Conservation (phyloP, 2,329 filamentous ascomycete genomes). For the Aspergillus sp. region DNA sequence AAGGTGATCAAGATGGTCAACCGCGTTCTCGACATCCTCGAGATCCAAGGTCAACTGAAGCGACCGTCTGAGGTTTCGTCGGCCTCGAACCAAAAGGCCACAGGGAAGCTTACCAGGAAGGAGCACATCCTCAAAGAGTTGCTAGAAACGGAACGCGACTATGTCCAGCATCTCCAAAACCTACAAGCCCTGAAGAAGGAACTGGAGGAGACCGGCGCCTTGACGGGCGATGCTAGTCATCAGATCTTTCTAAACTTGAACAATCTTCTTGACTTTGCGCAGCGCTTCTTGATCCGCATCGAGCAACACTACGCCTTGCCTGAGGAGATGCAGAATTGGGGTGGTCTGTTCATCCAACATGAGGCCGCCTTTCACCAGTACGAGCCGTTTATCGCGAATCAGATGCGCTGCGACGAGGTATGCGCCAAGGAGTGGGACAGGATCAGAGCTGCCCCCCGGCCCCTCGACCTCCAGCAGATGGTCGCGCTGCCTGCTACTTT, state of each 20-base stretch:
- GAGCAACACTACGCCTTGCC: conserved; percentile 88
- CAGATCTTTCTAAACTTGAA: conserved; percentile 97
- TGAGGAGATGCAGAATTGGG: conserved; percentile 75
- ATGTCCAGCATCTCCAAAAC: conserved; percentile 93
- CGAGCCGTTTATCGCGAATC: conserved; percentile 94
- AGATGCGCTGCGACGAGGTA: conserved; percentile 78
- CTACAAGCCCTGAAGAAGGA: conserved; percentile 85
- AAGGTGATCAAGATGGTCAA: conserved; percentile 95
- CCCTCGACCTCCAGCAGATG: conserved; percentile 61
- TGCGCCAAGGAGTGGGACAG: conserved; percentile 81
- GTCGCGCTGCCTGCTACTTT: conserved; percentile 79
- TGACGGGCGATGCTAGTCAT: conserved; percentile 83
- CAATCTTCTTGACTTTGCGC: conserved; percentile 86
- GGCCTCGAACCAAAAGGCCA: conserved; percentile 32
- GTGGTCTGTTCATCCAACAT: conserved; percentile 75
- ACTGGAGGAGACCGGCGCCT: conserved; percentile 75
- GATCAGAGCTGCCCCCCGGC: conserved; percentile 58
- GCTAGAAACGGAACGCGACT: conserved; percentile 91
- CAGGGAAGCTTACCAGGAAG: conserved; percentile 56
- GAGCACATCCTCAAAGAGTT: conserved; percentile 88
- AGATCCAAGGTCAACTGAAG: conserved; percentile 66
- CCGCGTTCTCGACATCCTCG: conserved; percentile 76
- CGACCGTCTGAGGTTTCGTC: conserved; percentile 46
- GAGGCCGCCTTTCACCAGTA: conserved; percentile 88
- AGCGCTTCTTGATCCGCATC: conserved; percentile 86